Conservation (phyloP, 2,329 filamentous ascomycete genomes). For the Aspergillus sp. region DNA sequence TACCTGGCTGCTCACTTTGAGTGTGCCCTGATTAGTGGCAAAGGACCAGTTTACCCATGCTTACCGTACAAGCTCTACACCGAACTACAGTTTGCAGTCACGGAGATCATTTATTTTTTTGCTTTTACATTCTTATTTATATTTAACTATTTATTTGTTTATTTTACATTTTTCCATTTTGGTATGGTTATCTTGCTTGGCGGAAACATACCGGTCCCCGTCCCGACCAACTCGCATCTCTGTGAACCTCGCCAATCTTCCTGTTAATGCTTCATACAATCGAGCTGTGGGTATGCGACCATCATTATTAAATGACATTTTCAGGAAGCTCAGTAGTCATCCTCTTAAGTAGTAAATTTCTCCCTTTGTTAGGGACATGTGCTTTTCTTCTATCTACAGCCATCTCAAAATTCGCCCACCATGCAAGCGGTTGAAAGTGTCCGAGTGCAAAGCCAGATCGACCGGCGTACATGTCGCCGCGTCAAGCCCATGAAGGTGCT, state of each 20-base stretch:
- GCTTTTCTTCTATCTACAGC: background rate
- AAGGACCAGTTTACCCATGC: background rate
- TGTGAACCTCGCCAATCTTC: background rate
- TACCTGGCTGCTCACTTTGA: background rate
- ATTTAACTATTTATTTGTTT: background rate
- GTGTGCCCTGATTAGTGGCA: background rate
- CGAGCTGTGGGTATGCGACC: background rate
- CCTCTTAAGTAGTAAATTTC: background rate
- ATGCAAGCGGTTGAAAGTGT: conserved; percentile 10
- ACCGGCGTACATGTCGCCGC: conserved; percentile 12
- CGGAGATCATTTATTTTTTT: background rate
- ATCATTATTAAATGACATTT: background rate
- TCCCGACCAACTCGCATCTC: too few relatives aligned
- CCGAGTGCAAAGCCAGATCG: conserved; percentile 7
- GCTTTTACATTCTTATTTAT: background rate
- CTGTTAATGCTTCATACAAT: background rate
- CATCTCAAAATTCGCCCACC: background rate
- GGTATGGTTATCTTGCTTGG: too few relatives aligned
- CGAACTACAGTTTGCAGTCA: background rate
- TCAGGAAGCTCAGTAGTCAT: background rate
- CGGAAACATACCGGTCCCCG: too few relatives aligned
- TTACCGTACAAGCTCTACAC: background rate
- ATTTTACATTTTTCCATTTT: background rate
- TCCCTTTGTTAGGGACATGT: background rate
- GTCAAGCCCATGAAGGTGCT: conserved; percentile 19